phyloP scores from a whole-genome alignment of 2,329 filamentous ascomycete species.

The Trichoderma lentiforme region DNA sequence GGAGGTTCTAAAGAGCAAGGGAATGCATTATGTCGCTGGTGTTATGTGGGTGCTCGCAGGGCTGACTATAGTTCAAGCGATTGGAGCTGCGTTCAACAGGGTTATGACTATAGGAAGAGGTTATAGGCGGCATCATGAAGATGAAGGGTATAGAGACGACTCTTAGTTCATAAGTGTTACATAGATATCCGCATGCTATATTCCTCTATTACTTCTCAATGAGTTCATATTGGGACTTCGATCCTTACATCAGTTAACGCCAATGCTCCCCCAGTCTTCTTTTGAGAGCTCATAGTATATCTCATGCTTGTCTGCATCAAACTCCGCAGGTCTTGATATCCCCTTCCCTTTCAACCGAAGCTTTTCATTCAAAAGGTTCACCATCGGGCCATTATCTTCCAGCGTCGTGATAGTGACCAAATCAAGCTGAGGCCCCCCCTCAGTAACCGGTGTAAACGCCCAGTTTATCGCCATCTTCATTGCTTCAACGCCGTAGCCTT shows the following conservation, averaged over 20 bases:
- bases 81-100: not conserved
- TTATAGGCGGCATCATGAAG: not conserved
- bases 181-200: not conserved
- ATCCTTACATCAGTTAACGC: conserved; percentile 27
- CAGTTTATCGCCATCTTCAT: conserved; percentile 27
- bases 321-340: conserved; percentile 18
- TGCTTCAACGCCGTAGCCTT: not conserved
- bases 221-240: conserved; percentile 20
- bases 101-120: not conserved
- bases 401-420: conserved; percentile 25
- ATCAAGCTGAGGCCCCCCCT: conserved; percentile 28
- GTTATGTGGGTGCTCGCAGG: not conserved
- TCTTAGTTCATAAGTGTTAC: not conserved
- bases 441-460: conserved; percentile 24
- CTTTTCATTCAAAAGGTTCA: conserved; percentile 25
- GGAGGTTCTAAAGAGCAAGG: not conserved
- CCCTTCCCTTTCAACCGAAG: conserved; percentile 24
- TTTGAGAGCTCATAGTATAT: conserved; percentile 27
- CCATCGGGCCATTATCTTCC: not conserved
- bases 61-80: not conserved
- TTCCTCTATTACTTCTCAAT: not conserved
- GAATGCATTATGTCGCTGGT: not conserved
- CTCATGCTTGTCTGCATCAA: conserved; percentile 22
- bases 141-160: not conserved
- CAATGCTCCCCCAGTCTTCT: conserved; percentile 20